phyloP scores from a whole-genome alignment of 148 eudicot genomes.

The Drosera capensis region DNA sequence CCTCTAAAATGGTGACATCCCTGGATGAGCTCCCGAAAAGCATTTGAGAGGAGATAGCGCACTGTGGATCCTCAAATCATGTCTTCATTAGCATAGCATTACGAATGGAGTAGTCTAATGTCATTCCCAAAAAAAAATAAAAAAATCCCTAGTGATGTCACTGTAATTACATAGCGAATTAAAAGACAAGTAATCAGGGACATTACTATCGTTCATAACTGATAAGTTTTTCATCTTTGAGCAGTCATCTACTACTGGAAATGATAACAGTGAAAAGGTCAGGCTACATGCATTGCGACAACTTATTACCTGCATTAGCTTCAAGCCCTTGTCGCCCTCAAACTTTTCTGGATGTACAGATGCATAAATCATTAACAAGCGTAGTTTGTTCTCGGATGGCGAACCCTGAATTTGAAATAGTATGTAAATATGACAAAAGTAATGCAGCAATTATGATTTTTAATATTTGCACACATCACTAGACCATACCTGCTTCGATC shows the following conservation, averaged over 20 bases:
- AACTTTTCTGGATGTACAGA: slow-evolving; percentile 84
- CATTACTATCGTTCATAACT: no score
- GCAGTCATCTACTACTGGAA: not conserved
- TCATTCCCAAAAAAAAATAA: no score
- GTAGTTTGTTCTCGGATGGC: slow-evolving; percentile 54
- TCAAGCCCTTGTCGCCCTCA: slow-evolving; percentile 89
- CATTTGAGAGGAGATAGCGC: not conserved
- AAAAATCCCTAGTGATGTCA: no score
- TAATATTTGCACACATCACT: not conserved
- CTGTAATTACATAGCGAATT: no score
- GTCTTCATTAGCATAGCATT: no score
- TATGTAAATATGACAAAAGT: not conserved
- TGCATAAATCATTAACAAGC: slow-evolving; percentile 82
- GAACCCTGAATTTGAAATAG: slow-evolving; percentile 33
- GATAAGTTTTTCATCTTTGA: not conserved
- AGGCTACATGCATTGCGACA: not conserved
- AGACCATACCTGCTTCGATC: slow-evolving; percentile 45
- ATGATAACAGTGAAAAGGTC: not conserved
- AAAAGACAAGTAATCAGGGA: no score
- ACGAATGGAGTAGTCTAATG: no score
- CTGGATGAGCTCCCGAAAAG: no score
- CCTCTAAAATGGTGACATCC: not conserved
- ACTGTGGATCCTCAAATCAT: not conserved
- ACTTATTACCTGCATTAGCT: slow-evolving; percentile 75
- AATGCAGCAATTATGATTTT: not conserved